Conservation (phyloP, 768 basidiomycete genomes). For the Hypholoma sublateritium region DNA sequence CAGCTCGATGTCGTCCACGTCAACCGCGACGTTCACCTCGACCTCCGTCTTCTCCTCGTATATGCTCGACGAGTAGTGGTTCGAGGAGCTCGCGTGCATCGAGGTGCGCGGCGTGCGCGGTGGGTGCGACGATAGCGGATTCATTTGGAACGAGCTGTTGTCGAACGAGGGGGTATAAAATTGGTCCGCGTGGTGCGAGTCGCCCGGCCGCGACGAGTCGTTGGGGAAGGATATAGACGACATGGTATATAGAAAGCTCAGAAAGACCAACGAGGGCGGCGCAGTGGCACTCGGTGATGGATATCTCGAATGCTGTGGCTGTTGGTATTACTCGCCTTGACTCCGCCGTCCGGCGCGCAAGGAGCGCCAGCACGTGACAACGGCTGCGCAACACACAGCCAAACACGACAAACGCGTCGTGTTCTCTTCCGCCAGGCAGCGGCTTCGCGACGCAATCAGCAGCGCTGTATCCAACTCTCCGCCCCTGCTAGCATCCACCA, state of each 20-base stretch:
- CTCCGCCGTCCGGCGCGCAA: conserved; percentile 8
- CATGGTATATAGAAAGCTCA: conserved; percentile 37
- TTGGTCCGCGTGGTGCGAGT: conserved; percentile 44
- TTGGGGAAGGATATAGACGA: conserved; percentile 67
- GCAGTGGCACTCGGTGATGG: neutral
- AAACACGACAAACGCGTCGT: conserved; percentile 20
- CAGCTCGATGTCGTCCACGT: conserved; percentile 44
- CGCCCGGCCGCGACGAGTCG: conserved; percentile 34
- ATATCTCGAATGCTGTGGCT: conserved; percentile 2
- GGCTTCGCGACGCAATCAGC: neutral
- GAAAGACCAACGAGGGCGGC: neutral
- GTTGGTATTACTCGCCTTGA: conserved; percentile 5
- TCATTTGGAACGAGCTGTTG: conserved; percentile 71
- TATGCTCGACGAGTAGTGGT: conserved; percentile 38
- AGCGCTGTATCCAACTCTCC: neutral
- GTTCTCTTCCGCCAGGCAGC: neutral
- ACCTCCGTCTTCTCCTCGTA: conserved; percentile 47
- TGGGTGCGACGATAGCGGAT: conserved; percentile 76
- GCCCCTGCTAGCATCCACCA: conserved; percentile 6
- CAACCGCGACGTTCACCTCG: conserved; percentile 31
- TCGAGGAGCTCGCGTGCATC: conserved; percentile 32
- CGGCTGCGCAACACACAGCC: conserved; percentile 4
- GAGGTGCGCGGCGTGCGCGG: conserved; percentile 74
- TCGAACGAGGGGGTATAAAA: conserved; percentile 66
- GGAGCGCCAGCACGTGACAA: conserved; percentile 20